Percentiles rank a stretch among this genome's conserved stretches.
Evolutionary conservation across 1,284 basidiomycete genomes (phyloP).

Genomic region (Spongispora temasekensis): DNA sequence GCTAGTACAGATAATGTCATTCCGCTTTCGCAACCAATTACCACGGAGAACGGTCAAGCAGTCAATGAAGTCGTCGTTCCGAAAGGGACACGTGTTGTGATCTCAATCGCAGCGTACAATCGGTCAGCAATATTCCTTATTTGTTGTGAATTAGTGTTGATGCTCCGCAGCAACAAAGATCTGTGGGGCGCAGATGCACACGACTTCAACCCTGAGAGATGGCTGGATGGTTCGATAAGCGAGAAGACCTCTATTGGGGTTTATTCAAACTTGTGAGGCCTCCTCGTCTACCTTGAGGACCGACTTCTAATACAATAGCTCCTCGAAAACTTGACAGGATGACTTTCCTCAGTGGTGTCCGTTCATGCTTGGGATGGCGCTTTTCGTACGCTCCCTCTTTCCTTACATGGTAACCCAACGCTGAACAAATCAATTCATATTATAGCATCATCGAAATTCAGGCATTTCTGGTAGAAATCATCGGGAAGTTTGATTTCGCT

Average conservation of each 20-base stretch:
- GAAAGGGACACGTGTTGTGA: constrained; percentile 36
- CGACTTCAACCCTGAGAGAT: constrained; percentile 52
- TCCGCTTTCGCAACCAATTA: constrained; percentile 45
- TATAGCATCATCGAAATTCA: constrained; percentile 49
- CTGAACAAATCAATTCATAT: background rate
- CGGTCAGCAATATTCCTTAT: constrained; percentile 22
- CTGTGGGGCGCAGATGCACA: constrained; percentile 55
- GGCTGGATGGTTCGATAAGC: constrained; percentile 38
- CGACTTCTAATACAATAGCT: constrained; percentile 2
- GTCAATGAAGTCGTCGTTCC: constrained; percentile 39
- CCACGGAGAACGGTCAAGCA: constrained; percentile 35
- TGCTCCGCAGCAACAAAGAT: constrained; percentile 38
- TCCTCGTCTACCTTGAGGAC: background rate
- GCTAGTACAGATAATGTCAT: constrained; percentile 45
- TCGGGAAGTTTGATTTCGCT: constrained; percentile 50
- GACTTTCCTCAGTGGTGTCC: constrained; percentile 46
- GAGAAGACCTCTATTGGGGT: constrained; percentile 48
- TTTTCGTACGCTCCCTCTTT: constrained; percentile 35
- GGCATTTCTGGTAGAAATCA: constrained; percentile 48
- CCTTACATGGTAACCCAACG: background rate
- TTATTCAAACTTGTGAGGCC: constrained; percentile 53
- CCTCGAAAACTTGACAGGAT: constrained; percentile 32
- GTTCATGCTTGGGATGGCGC: constrained; percentile 51
- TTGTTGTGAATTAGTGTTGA: constrained; percentile 1
- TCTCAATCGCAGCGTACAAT: constrained; percentile 41